These are phyloP conservation scores for Eucalyptus cloeziana DNA, from an alignment of 345 rosid species.

Conservation along the genomic window DNA sequence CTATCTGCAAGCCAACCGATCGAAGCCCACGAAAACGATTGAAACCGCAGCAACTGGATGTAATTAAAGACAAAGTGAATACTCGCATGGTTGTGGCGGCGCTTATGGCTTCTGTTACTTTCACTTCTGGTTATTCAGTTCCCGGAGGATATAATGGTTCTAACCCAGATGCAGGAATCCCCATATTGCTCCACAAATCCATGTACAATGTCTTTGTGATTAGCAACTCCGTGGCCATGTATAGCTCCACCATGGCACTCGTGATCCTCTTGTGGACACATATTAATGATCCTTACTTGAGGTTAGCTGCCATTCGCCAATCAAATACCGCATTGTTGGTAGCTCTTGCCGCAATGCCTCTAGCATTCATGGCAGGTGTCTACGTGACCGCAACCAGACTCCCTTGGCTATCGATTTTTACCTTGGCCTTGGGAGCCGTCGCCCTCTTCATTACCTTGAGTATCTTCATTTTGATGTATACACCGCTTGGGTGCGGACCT, in stretches of 20 bases:
- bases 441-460: not conserved
- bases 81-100: not conserved
- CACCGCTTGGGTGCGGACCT: not conserved
- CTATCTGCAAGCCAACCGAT: not conserved
- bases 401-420: not conserved
- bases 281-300: no score
- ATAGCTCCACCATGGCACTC: not conserved
- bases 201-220: not conserved
- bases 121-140: not conserved
- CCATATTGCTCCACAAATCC: not conserved
- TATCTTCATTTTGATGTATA: not conserved
- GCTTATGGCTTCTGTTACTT: not conserved
- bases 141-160: not conserved
- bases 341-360: not conserved
- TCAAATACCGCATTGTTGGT: not conserved
- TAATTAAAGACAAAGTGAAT: not conserved
- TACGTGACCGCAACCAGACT: not conserved
- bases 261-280: not conserved
- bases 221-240: not conserved
- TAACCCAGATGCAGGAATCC: not conserved
- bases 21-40: not conserved
- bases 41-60: accelerated
- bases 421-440: not conserved
- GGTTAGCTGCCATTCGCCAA: not conserved
- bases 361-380: not conserved